phyloP scores from a whole-genome alignment of 2,329 filamentous ascomycete genomes.

The Reticulascus tulasneorum region DNA sequence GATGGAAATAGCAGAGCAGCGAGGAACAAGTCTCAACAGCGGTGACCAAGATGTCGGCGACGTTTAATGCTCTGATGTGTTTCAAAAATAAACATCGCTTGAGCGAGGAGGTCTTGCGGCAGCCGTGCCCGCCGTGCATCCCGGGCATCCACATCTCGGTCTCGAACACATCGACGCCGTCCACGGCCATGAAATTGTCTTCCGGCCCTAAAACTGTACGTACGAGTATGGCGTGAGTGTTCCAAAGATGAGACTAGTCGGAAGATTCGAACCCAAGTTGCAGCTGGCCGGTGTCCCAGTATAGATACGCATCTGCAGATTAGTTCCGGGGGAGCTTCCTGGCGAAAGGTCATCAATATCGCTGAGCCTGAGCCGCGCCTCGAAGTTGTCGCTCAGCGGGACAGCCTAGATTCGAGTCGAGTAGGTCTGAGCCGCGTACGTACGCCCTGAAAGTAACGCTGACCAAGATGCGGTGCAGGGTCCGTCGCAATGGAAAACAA shows the following conservation, averaged over 20 bases:
- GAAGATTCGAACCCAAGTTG: slow-evolving; percentile 46
- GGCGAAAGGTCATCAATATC: slow-evolving; percentile 36
- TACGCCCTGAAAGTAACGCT: slow-evolving; percentile 49
- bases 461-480: slow-evolving; percentile 52
- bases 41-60: slow-evolving; percentile 33
- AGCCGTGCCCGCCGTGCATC: slow-evolving; percentile 56
- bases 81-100: slow-evolving; percentile 61
- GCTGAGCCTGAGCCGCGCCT: slow-evolving; percentile 30
- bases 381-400: slow-evolving; percentile 22
- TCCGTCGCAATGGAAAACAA: slow-evolving; percentile 53
- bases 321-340: slow-evolving; percentile 32
- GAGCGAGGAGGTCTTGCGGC: slow-evolving; percentile 59
- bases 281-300: slow-evolving; percentile 39
- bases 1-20: slow-evolving; percentile 55
- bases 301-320: slow-evolving; percentile 56
- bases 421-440: slow-evolving; percentile 35
- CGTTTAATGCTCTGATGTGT: slow-evolving; percentile 29
- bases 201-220: slow-evolving; percentile 28
- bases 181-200: slow-evolving; percentile 28
- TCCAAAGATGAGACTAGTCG: slow-evolving; percentile 8
- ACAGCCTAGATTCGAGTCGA: slow-evolving; percentile 35
- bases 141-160: slow-evolving; percentile 56
- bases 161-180: slow-evolving; percentile 51
- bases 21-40: slow-evolving; percentile 47
- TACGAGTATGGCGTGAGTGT: slow-evolving; percentile 6